Conservation (phyloP, 768 basidiomycete species). For the Dioszegia crocea region DNA sequence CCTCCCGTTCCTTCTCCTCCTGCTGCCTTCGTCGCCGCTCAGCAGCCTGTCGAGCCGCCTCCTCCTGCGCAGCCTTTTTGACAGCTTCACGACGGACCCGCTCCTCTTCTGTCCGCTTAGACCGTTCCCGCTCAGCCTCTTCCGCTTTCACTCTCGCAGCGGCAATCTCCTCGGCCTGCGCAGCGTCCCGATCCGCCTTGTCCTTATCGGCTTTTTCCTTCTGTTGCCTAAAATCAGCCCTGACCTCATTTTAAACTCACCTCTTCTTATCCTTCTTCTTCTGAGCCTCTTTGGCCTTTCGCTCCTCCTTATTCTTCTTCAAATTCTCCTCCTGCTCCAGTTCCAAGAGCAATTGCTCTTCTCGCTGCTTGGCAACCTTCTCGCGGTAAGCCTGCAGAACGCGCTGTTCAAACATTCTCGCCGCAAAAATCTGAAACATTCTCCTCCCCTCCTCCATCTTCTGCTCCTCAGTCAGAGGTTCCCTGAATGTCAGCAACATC, state of each 20-base stretch:
- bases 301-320: constrained; percentile 79
- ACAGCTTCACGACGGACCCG: constrained; percentile 69
- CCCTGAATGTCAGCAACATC: constrained; percentile 20
- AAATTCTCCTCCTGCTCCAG: constrained; percentile 91
- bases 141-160: constrained; percentile 69
- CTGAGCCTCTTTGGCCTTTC: constrained; percentile 88
- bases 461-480: constrained; percentile 78
- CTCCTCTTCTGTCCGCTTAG: constrained; percentile 81
- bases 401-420: constrained; percentile 98
- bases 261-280: constrained; percentile 99
- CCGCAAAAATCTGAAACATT: constrained; percentile 99
- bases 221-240: constrained; percentile 62
- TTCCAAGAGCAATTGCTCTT: constrained; percentile 85
- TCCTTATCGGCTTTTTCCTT: constrained; percentile 91
- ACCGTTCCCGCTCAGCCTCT: constrained; percentile 73
- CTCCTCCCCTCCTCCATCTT: constrained; percentile 99
- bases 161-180: constrained; percentile 80
- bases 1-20: constrained; percentile 53
- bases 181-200: constrained; percentile 73
- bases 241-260: constrained; percentile 53
- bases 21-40: constrained; percentile 59
- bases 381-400: constrained; percentile 95
- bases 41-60: constrained; percentile 73
- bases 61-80: constrained; percentile 49
- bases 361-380: constrained; percentile 91